Conservation (phyloP, 2,329 filamentous ascomycete genomes). For the Colletotrichum phormii region DNA sequence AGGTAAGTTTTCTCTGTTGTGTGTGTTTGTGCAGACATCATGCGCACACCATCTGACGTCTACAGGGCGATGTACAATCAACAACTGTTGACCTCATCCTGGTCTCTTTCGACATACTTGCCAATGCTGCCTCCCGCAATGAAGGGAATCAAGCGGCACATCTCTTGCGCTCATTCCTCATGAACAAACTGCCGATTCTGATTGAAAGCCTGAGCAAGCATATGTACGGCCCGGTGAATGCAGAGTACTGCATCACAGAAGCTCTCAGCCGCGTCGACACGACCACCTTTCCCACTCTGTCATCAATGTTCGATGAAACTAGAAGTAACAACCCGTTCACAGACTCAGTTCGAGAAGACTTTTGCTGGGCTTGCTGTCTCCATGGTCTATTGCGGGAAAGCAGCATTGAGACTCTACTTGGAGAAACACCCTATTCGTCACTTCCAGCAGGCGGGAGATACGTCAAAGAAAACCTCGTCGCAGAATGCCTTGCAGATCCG, state of each 20-base stretch:
- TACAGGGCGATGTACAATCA: constrained; percentile 80
- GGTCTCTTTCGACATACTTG: constrained; percentile 89
- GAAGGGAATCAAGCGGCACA: constrained; percentile 71
- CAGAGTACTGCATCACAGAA: constrained; percentile 77
- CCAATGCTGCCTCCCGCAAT: constrained; percentile 82
- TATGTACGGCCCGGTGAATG: constrained; percentile 79
- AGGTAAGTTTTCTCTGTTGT: constrained; percentile 59
- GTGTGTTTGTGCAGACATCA: background rate
- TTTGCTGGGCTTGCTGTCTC: constrained; percentile 89
- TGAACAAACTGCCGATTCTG: constrained; percentile 72
- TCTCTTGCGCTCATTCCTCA: constrained; percentile 86
- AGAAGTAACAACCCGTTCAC: constrained; percentile 69
- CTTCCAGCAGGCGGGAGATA: constrained; percentile 80
- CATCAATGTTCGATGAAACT: constrained; percentile 68
- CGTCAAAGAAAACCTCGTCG: constrained; percentile 80
- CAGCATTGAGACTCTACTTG: constrained; percentile 82
- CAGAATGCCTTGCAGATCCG: constrained; percentile 81
- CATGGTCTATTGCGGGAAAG: constrained; percentile 85
- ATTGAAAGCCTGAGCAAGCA: constrained; percentile 68
- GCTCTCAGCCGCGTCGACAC: constrained; percentile 85
- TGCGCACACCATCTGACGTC: background rate
- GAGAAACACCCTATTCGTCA: constrained; percentile 85
- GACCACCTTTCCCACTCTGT: constrained; percentile 74
- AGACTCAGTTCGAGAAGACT: constrained; percentile 74
- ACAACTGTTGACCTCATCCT: constrained; percentile 86